These are phyloP conservation scores for Dimargaris cristalligena DNA, from an alignment of 192 early-diverging fungal genomes.

Conservation along the genomic window DNA sequence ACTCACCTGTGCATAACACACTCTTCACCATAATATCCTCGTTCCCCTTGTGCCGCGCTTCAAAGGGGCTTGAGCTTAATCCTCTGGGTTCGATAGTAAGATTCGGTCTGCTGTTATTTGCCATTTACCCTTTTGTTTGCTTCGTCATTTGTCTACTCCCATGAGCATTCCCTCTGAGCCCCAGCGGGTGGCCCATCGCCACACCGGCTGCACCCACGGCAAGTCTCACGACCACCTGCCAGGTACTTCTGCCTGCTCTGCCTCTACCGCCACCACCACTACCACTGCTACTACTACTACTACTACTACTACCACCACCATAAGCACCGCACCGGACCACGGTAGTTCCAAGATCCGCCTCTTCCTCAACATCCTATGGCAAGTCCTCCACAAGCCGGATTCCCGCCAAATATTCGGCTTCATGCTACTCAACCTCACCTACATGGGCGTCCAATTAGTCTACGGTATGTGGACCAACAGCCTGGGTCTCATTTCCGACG, in stretches of 20 bases:
- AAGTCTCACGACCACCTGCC: neutral
- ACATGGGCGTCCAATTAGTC: conserved; percentile 76
- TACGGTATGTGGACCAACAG: conserved; percentile 70
- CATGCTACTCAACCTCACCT: conserved; percentile 76
- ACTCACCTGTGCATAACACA: no score
- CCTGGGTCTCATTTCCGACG: conserved; percentile 85
- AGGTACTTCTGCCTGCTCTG: neutral
- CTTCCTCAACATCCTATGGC: neutral
- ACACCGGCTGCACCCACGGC: no score
- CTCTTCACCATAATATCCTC: no score
- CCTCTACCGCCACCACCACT: neutral
- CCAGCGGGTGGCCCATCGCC: no score
- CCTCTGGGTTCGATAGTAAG: no score
- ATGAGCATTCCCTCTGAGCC: no score
- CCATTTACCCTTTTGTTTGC: no score
- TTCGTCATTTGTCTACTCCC: no score
- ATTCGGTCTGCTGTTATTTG: no score
- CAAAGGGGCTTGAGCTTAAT: no score
- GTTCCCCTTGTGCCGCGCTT: no score
- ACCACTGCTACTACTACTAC: neutral
- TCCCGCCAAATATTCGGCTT: conserved; percentile 92
- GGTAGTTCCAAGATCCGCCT: neutral
- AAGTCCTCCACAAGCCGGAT: conserved; percentile 44
- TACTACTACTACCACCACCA: neutral
- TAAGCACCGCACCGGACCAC: neutral